Evolutionary conservation across 371 early-diverging fungal species (phyloP), one percentile per base, ranked within the genome.

Genomic region (Sporodiniella umbellata): DNA sequence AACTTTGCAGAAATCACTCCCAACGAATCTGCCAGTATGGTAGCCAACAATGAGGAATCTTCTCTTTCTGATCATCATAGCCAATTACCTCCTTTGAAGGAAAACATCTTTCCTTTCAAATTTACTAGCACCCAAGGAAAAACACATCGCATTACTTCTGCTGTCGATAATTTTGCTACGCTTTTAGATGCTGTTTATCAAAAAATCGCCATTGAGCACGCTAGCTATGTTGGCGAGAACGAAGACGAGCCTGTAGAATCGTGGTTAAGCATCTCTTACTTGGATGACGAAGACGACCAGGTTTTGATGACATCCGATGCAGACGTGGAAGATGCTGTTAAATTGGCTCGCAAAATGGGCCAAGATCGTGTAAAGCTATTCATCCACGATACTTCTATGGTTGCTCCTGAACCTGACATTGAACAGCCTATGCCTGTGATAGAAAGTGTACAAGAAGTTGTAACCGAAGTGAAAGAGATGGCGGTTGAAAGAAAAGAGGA

Each of bases 241-340:
- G 24, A 31, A 2, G 59, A 55, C 14, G 52, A 40, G 14, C 46
- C 62, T 15, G 54, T 42, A 0, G 62, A 63, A 3, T 66, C 64
- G 12, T 64, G 70, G 73, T 64, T 85, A 19, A 85, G 75, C 15
- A 75, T 96, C 25, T 82, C 83, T 11, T 96, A 94, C 58, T 60
- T 88, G 49, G 96, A 96, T 55, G 94, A 95, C 51, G 96, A 95
- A 43, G 83, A 87, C 45, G 96, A 96, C 62, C 67, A 84, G 48
- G 88, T 96, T n/a, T 69, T 85, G 56, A 74, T 96, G 60, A 81
- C 82, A 24, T 74, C 78, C 11, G 88, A 90, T 48, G 77, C 81
- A 1, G 96, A 96, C 58, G 63, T 96, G 48, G 62, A 75, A 10
- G 93, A 94, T 50, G 92, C 93, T 11, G 89, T 95, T 1, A 64